Conservation (phyloP, 768 basidiomycete genomes). For the Mrakia gelida region DNA sequence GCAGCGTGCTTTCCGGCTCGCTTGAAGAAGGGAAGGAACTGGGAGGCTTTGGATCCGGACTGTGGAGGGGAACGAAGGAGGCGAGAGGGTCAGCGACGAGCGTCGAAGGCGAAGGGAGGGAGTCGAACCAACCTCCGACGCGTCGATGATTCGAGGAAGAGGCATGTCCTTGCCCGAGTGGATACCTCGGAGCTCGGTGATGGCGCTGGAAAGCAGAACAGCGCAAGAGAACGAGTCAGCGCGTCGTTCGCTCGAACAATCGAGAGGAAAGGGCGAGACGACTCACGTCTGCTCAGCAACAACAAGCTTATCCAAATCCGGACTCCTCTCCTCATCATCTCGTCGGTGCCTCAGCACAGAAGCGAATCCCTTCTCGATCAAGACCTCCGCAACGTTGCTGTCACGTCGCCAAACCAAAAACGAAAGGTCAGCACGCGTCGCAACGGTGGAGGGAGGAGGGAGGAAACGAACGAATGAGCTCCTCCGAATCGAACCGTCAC, state of each 20-base stretch:
- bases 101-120: neutral
- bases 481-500: conserved; percentile 81
- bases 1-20: conserved; percentile 76
- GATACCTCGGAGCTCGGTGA: conserved; percentile 70
- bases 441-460: too few species aligned
- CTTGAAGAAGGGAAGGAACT: conserved; percentile 88
- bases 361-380: conserved; percentile 89
- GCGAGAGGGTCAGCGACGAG: neutral
- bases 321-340: conserved; percentile 93
- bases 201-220: conserved; percentile 57
- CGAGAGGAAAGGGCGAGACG: too few species aligned
- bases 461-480: conserved; percentile 49
- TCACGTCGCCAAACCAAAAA: too few species aligned
- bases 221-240: conserved; percentile 12
- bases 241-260: conserved; percentile 32
- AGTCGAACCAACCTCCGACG: conserved; percentile 67
- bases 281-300: conserved; percentile 85
- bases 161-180: conserved; percentile 89
- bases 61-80: conserved; percentile 39
- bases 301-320: conserved; percentile 93
- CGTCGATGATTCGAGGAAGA: conserved; percentile 73
- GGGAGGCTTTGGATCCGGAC: conserved; percentile 68
- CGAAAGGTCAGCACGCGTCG: too few species aligned
- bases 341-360: conserved; percentile 85
- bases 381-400: conserved; percentile 80